Percentiles rank a stretch among this genome's conserved stretches.
Evolutionary conservation across 1,284 basidiomycete genomes (phyloP).

Genomic region (Apiotrichum siamense): DNA sequence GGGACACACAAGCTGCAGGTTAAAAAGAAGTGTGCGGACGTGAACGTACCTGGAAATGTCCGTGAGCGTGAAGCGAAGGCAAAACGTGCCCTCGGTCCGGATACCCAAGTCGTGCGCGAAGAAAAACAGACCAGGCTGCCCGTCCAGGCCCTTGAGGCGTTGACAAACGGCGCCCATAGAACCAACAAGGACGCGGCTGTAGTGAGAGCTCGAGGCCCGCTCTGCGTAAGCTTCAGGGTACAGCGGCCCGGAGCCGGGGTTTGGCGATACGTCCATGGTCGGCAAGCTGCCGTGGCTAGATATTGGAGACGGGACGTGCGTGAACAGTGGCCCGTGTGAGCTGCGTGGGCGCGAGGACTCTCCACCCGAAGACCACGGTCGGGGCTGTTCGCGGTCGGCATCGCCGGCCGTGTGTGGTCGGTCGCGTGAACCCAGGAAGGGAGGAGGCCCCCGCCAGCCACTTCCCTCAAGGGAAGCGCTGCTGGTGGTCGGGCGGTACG

Average conservation of each 20-base stretch:
- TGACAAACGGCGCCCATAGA: conserved; percentile 77
- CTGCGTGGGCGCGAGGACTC: conserved; percentile 2
- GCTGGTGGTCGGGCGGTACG: background rate
- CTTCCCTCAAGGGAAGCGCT: conserved; percentile 1
- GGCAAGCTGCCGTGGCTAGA: conserved; percentile 3
- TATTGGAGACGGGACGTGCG: conserved; percentile 7
- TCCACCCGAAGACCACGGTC: conserved; percentile 8
- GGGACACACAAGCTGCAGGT: conserved; percentile 4
- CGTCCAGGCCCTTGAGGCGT: conserved; percentile 71
- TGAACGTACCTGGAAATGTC: conserved; percentile 30
- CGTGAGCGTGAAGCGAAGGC: conserved; percentile 39
- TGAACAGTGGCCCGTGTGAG: conserved; percentile 4
- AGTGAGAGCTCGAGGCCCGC: conserved; percentile 56
- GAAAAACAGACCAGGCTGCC: conserved; percentile 76
- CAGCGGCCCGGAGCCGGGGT: background rate
- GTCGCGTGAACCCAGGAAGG: background rate
- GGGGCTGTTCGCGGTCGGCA: conserved; percentile 5
- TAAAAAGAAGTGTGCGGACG: background rate
- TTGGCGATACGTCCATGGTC: conserved; percentile 4
- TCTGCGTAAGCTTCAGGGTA: conserved; percentile 12
- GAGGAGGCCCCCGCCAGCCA: conserved; percentile 3
- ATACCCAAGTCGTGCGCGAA: conserved; percentile 81
- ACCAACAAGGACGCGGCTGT: conserved; percentile 80
- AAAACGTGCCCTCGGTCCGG: conserved; percentile 65
- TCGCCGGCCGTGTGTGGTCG: conserved; percentile 4